Base-by-base conservation (phyloP, 345 rosid genomes). In the Adansonia digitata region DNA sequence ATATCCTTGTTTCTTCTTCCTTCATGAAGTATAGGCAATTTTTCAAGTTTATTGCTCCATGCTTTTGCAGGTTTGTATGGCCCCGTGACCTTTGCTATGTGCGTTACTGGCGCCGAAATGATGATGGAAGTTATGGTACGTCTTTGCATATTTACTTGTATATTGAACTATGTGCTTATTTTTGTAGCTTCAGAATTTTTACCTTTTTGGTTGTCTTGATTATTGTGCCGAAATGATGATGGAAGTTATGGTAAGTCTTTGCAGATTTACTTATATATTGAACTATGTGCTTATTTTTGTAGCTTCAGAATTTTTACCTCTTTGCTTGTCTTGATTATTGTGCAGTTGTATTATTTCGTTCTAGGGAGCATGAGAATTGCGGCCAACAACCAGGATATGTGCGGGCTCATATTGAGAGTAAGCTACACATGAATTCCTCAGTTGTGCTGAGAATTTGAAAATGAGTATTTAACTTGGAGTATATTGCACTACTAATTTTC, bases 41-140 rank as follows among this genome's bases (percentile, higher is more conserved):
- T 60, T 59, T 72, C 42, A 72, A 26, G 10, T 27, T 5, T 46
- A 3, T 53, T 4, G 34, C 43, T 26, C 51, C 57, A 20, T 71
- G 77, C 13, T 69, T 26, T 81, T 84, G 77, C 87, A 96, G 99
- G 92, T 73, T 93, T 82, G 92, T 92, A 56, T 96, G 98, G 99
- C 98, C 99, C 13, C 98, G 99, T 76, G 99, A 96, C 79, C 97
- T 96, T 84, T 96, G 98, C 80, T 96, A 96, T 84, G 97, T 93
- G 74, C 92, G 99, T 12, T 96, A 93, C 78, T 96, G 99, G 99
- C 95, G 98, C 43, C 87, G 97, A 79, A 96, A 96, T 77, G 99
- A 96, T 72, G 99, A 96, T 59, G 97, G 99, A 77, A 96, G 99
- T 77, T 96, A 96, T 84, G 99, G 99, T 92, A 90, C 71, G 45